Percentiles rank a stretch among this genome's conserved stretches.
phyloP scores from a whole-genome alignment of 2,329 filamentous ascomycete species.

The Coniochaeta sp. region DNA sequence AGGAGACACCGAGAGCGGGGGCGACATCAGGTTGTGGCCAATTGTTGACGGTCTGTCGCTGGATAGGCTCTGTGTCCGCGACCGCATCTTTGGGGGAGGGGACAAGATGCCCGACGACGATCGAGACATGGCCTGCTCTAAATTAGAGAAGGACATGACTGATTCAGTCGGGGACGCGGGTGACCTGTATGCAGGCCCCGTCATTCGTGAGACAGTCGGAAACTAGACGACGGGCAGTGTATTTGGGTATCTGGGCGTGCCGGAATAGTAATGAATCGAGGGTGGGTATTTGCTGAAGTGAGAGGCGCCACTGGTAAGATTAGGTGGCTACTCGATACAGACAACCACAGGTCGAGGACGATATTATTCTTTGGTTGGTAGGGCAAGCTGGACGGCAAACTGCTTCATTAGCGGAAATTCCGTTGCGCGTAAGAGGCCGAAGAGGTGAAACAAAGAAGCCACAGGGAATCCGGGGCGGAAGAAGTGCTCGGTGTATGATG shows the following conservation, averaged over 20 bases:
- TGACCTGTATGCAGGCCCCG: neutral
- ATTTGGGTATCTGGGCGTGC: neutral
- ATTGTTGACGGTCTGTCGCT: constrained; percentile 63
- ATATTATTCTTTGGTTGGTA: neutral
- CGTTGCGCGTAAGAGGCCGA: neutral
- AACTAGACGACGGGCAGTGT: neutral
- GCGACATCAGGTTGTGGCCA: constrained; percentile 53
- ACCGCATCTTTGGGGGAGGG: constrained; percentile 23
- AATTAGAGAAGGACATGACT: constrained; percentile 9
- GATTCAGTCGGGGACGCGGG: neutral
- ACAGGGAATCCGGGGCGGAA: constrained; percentile 1
- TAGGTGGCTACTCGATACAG: neutral
- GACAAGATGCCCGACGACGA: constrained; percentile 19
- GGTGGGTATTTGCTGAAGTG: neutral
- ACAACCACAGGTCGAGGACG: neutral
- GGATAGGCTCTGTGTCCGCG: constrained; percentile 58
- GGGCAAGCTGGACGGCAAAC: constrained; percentile 3
- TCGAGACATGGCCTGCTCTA: constrained; percentile 18
- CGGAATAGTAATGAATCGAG: constrained; percentile 1
- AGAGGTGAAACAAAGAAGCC: constrained; percentile 4
- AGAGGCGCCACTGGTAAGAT: constrained; percentile 1
- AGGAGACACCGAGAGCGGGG: constrained; percentile 64
- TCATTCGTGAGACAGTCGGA: constrained; percentile 3
- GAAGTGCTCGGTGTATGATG: constrained; percentile 4
- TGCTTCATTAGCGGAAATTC: constrained; percentile 5